These are phyloP conservation scores for Nothopassalora personata DNA, from an alignment of 2,329 filamentous ascomycete species.

Conservation along the genomic window DNA sequence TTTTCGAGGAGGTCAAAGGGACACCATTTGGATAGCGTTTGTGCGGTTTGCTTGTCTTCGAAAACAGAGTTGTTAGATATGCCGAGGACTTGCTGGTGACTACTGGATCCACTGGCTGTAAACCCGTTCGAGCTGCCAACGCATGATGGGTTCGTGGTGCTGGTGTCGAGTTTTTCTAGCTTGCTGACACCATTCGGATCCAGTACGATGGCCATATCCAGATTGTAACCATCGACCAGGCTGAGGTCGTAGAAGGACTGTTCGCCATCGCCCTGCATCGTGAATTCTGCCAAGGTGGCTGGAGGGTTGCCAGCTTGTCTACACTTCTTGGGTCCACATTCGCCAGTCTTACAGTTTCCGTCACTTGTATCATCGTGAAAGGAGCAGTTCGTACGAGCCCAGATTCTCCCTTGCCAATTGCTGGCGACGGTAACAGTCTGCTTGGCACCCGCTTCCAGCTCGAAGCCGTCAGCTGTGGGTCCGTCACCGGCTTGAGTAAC, in stretches of 20 bases:
- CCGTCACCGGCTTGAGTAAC: slow-evolving; percentile 66
- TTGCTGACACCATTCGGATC: slow-evolving; percentile 53
- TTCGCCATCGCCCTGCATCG: slow-evolving; percentile 59
- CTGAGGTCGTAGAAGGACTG: slow-evolving; percentile 83
- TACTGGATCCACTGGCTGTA: slow-evolving; percentile 41
- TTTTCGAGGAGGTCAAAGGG: slow-evolving; percentile 70
- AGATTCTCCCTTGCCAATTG: slow-evolving; percentile 76
- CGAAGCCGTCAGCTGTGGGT: slow-evolving; percentile 61
- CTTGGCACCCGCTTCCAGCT: slow-evolving; percentile 54
- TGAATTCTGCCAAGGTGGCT: slow-evolving; percentile 75
- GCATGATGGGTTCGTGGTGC: slow-evolving; percentile 70
- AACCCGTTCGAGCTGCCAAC: slow-evolving; percentile 65
- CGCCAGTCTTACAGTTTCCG: slow-evolving; percentile 62
- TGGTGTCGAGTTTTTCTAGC: slow-evolving; percentile 62
- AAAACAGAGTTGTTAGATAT: slow-evolving; percentile 59
- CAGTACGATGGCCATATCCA: slow-evolving; percentile 58
- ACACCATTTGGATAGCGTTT: slow-evolving; percentile 64
- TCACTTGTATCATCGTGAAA: slow-evolving; percentile 60
- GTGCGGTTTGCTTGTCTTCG: slow-evolving; percentile 54
- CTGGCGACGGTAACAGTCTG: slow-evolving; percentile 60
- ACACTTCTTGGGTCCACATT: slow-evolving; percentile 68
- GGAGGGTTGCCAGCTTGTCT: slow-evolving; percentile 58
- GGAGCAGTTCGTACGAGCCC: slow-evolving; percentile 79
- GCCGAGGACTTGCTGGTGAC: slow-evolving; percentile 51
- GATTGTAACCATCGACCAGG: slow-evolving; percentile 78